These are phyloP conservation scores for Neonectria ditissima DNA, from an alignment of 2,329 filamentous ascomycete genomes.

Conservation along the genomic window DNA sequence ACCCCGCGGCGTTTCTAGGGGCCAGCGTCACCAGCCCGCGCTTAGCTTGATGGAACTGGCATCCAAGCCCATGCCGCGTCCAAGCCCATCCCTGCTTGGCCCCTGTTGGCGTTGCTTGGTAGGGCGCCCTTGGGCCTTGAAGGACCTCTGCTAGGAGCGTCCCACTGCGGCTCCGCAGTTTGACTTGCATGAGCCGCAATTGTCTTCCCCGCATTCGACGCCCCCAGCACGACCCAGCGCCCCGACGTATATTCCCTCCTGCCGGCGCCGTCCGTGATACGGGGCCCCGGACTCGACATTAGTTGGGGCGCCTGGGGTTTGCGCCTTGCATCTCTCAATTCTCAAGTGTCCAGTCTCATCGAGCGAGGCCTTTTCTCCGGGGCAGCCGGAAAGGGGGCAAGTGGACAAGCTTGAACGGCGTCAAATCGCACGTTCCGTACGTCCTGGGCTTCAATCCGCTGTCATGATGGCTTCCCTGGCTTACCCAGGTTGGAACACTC, in stretches of 20 bases:
- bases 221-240: conserved; percentile 33
- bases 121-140: conserved; percentile 5
- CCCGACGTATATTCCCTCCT: conserved; percentile 34
- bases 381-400: conserved; percentile 26
- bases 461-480: conserved; percentile 23
- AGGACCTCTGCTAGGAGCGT: conserved; percentile 28
- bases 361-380: conserved; percentile 25
- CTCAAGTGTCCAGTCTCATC: conserved; percentile 3
- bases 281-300: conserved; percentile 40
- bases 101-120: conserved; percentile 22
- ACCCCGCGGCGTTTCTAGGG: conserved; percentile 36
- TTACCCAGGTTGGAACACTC: conserved; percentile 11
- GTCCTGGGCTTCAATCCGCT: conserved; percentile 31
- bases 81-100: conserved; percentile 20
- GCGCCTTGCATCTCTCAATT: conserved; percentile 18
- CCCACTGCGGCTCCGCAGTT: conserved; percentile 48
- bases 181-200: conserved; percentile 49
- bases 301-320: conserved; percentile 32
- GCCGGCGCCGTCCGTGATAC: conserved; percentile 39
- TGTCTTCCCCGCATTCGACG: conserved; percentile 44
- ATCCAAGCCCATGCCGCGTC: conserved; percentile 29
- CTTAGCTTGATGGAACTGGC: conserved; percentile 37
- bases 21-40: conserved; percentile 30
- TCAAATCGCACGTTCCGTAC: conserved; percentile 24
- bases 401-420: conserved; percentile 21